These are phyloP conservation scores for Dryas drummondii DNA, from an alignment of 306 rosid genomes.

Conservation along the genomic window DNA sequence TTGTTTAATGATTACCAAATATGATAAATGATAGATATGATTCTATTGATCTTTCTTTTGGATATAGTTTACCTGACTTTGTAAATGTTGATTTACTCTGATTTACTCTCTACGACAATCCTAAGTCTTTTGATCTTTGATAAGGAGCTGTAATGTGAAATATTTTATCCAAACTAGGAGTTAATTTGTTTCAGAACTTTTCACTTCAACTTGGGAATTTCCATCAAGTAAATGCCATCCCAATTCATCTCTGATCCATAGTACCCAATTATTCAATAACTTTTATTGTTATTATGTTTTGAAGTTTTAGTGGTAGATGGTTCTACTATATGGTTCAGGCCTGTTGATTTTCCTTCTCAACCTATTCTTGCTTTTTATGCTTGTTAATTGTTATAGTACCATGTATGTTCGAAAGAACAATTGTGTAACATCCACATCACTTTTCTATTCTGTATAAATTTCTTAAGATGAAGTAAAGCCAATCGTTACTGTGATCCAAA, in stretches of 20 bases:
- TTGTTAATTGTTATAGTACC: neutral
- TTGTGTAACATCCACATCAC: neutral
- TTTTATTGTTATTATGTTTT: neutral
- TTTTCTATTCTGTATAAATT: neutral
- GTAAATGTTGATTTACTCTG: neutral
- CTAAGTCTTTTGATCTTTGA: neutral
- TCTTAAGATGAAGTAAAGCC: neutral
- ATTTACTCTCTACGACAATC: neutral
- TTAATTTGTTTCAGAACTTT: neutral
- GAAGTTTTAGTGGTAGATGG: neutral
- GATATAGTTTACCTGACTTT: neutral
- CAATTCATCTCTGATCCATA: neutral
- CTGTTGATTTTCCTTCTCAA: neutral
- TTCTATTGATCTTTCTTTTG: neutral
- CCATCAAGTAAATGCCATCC: neutral
- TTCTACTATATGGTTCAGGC: constrained; percentile 7
- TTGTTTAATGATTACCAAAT: neutral
- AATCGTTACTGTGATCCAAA: neutral
- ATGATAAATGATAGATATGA: constrained; percentile 9
- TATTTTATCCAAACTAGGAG: neutral
- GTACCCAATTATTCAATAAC: neutral
- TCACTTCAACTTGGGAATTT: neutral
- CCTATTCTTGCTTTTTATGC: neutral
- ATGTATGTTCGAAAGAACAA: neutral
- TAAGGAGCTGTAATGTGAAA: neutral